Percentiles rank a stretch among this genome's conserved stretches.
phyloP scores from a whole-genome alignment of 148 eudicot genomes.

The Fagopyrum tataricum region DNA sequence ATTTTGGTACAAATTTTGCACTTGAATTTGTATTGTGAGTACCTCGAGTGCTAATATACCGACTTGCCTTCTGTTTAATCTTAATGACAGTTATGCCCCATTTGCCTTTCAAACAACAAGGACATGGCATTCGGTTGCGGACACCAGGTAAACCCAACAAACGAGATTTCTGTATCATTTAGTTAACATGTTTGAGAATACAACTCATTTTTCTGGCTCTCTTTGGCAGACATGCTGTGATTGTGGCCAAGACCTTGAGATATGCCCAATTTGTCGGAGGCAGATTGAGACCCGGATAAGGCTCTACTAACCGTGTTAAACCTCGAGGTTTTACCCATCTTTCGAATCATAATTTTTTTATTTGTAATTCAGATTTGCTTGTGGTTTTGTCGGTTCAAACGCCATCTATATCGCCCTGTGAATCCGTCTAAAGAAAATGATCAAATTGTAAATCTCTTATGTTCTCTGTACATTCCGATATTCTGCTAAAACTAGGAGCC shows the following conservation, averaged over 20 bases:
- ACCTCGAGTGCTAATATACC: background rate
- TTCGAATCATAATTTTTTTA: background rate
- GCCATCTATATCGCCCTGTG: background rate
- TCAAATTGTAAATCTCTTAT: background rate
- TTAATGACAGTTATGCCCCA: conserved; percentile 56
- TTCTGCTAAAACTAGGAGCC: background rate
- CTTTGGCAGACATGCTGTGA: conserved; percentile 67
- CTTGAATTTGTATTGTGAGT: background rate
- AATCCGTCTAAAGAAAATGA: background rate
- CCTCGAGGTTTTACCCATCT: background rate
- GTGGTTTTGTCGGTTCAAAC: background rate
- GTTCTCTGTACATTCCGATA: background rate
- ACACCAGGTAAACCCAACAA: conserved; percentile 60
- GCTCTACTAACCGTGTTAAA: conserved; percentile 41
- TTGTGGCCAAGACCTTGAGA: conserved; percentile 62
- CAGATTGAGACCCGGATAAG: conserved; percentile 67
- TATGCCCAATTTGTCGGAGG: conserved; percentile 75
- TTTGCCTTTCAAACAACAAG: conserved; percentile 73
- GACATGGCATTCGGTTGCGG: conserved; percentile 99
- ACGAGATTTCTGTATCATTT: background rate
- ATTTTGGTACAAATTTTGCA: background rate
- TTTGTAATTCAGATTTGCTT: background rate
- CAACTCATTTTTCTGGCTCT: conserved; percentile 4
- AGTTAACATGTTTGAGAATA: background rate
- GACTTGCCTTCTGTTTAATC: conserved; percentile 2